phyloP scores from a whole-genome alignment of 495 filamentous ascomycete genomes.

The Aspergillus steynii region DNA sequence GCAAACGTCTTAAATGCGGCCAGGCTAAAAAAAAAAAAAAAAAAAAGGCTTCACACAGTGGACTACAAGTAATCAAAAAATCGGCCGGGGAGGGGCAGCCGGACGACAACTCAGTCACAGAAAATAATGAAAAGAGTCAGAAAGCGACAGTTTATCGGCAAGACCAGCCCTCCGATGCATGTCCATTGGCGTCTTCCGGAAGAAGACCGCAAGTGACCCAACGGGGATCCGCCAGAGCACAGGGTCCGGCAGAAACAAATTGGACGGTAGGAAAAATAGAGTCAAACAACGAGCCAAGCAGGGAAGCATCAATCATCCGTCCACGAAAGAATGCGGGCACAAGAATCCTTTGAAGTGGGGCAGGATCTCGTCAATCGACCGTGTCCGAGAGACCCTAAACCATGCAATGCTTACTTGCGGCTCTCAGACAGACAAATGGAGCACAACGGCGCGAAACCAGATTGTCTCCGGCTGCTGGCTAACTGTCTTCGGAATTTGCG shows the following conservation, averaged over 20 bases:
- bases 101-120: conserved; percentile 22
- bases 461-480: conserved; percentile 3
- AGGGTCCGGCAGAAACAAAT: not conserved
- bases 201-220: not conserved
- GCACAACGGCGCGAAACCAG: conserved; percentile 8
- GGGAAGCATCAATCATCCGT: conserved; percentile 10
- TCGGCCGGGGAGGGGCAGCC: conserved; percentile 17
- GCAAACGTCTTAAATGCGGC: not conserved
- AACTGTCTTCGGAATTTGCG: conserved; percentile 10
- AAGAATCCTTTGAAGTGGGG: conserved; percentile 18
- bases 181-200: conserved; percentile 8
- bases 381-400: conserved; percentile 3
- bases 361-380: conserved; percentile 15
- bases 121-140: conserved; percentile 19
- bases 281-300: not conserved
- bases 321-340: conserved; percentile 17
- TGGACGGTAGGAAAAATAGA: not conserved
- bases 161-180: conserved; percentile 21
- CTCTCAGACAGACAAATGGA: conserved; percentile 14
- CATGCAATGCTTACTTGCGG: conserved; percentile 14
- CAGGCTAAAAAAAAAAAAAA: conserved; percentile 5
- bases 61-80: not conserved
- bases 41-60: conserved; percentile 9
- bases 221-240: not conserved
- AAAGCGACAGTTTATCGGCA: conserved; percentile 17